Percentiles rank a stretch among this genome's conserved stretches.
Conservation (phyloP, 1,139 yeast species). For the Fermentozyma sake region DNA sequence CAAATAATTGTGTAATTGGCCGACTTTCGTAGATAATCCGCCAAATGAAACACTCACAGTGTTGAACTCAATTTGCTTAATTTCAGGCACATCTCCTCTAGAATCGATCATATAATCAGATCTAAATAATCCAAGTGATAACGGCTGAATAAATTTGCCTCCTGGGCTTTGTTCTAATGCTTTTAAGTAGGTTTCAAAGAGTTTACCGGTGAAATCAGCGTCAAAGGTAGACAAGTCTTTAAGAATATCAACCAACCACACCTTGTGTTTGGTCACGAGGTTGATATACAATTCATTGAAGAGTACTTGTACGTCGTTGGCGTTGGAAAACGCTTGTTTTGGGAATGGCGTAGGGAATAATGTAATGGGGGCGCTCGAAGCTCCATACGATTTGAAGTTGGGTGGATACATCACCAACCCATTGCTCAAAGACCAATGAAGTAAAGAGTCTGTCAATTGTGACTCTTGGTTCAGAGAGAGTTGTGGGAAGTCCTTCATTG, state of each 20-base stretch:
- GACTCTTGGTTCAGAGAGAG: conserved; percentile 23
- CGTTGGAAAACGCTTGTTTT: conserved; percentile 56
- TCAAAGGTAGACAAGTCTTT: conserved; percentile 57
- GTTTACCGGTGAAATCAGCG: conserved; percentile 73
- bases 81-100: conserved; percentile 30
- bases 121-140: conserved; percentile 81
- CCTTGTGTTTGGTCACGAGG: conserved; percentile 47
- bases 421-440: conserved; percentile 75
- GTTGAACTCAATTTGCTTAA: conserved; percentile 94
- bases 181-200: conserved; percentile 55
- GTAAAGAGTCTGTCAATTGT: conserved; percentile 38
- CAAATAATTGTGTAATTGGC: conserved; percentile 66
- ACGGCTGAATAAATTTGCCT: conserved; percentile 48
- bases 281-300: conserved; percentile 74
- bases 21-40: conserved; percentile 78
- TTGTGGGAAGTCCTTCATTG: conserved; percentile 26
- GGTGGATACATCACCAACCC: conserved; percentile 80
- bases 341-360: conserved; percentile 90
- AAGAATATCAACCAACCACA: conserved; percentile 61
- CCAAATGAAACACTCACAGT: conserved; percentile 96
- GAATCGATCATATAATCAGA: conserved; percentile 81
- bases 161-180: conserved; percentile 44
- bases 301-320: conserved; percentile 59
- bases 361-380: conserved; percentile 80
- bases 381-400: conserved; percentile 39